Evolutionary conservation across 2,329 filamentous ascomycete species (phyloP).

Genomic region (Penicillium rolfsii): DNA sequence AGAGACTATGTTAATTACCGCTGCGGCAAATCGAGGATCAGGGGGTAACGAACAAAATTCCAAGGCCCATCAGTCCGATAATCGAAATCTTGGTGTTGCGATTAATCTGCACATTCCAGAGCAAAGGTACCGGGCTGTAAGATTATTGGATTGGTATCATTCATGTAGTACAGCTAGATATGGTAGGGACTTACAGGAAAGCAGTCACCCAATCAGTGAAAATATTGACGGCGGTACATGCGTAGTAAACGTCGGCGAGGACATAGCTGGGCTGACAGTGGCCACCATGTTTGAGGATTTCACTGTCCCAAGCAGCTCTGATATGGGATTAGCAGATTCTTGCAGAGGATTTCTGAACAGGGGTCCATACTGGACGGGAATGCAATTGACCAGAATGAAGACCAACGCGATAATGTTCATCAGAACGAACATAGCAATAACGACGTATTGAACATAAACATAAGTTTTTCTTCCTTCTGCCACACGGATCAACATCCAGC

Average conservation of each 20-base stretch:
- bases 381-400: background rate
- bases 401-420: background rate
- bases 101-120: background rate
- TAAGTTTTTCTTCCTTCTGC: slow-evolving; percentile 29
- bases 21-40: background rate
- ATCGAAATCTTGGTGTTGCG: background rate
- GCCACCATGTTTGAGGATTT: slow-evolving; percentile 23
- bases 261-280: slow-evolving; percentile 28
- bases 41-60: background rate
- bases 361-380: background rate
- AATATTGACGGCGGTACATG: slow-evolving; percentile 32
- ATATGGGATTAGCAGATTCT: slow-evolving; percentile 1
- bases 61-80: background rate
- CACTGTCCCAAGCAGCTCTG: slow-evolving; percentile 28
- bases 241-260: slow-evolving; percentile 31
- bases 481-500: slow-evolving; percentile 32
- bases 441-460: slow-evolving; percentile 17
- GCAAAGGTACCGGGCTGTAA: background rate
- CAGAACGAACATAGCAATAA: background rate
- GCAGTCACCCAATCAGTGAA: slow-evolving; percentile 25
- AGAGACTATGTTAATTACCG: background rate
- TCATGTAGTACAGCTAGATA: background rate
- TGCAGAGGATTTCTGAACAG: background rate
- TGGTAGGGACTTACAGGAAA: background rate
- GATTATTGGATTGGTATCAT: background rate